Evolutionary conservation across 108 stramenopile species (phyloP), one percentile per base, ranked within the genome.

Genomic region (Chaetoceros muelleri): DNA sequence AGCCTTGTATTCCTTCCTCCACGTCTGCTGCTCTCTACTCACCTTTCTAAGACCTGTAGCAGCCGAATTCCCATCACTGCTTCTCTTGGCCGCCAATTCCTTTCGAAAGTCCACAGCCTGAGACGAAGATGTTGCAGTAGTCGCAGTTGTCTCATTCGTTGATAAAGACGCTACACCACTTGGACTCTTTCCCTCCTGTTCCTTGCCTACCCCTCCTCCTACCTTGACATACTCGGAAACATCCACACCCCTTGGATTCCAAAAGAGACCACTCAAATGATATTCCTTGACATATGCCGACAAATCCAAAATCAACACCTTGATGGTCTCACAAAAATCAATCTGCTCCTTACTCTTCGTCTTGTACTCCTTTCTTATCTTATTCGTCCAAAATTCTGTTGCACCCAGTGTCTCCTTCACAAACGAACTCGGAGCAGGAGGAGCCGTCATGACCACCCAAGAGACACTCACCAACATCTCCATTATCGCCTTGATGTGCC

Each of bases 371-470:
- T 93, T 90, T 28, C 97, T 72, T 60, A 98, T 87, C 53, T 91
- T 89, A 76, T 98, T 98, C 44, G 87, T 79, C 93, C 93, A 96
- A 71, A 90, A 96, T 48, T 96, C 95, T n/a, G 80, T 70, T 10
- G 82, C 82, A 10, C 89, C 95, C 57, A 94, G 59, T 19, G 82
- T 82, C 30, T 93, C 91, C 53, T 85, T 85, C 46, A 84, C 82
- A 57, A 85, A 87, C 20, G 57, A 65, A 8, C 71, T 71, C 3
- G 89, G 89, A 23, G 77, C 57, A n/a, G 74, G 58, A 24, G 89
- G 85, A 26, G 89, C 70, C 2, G 47, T 53, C 44, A 81, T 67
- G 26, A 78, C 61, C 21, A 91, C 74, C 89, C 89, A 91, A 28
- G 80, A 82, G 16, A 85, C 57, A 40, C 76, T 82, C 26, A 73